These are phyloP conservation scores for Lentinula edodes DNA, from an alignment of 768 basidiomycete genomes.

Conservation along the genomic window DNA sequence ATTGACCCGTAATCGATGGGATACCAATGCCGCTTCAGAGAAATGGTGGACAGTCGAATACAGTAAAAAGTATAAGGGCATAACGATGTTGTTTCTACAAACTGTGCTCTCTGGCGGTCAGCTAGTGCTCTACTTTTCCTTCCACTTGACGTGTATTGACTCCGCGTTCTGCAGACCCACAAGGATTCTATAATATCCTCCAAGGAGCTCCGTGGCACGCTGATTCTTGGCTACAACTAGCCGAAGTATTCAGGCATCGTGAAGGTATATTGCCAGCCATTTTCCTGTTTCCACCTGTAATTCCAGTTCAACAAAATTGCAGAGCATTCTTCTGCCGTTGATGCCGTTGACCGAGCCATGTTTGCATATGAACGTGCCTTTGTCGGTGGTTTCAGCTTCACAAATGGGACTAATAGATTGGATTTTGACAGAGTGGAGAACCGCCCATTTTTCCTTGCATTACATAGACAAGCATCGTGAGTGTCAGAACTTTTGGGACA, in stretches of 20 bases:
- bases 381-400: conserved; percentile 81
- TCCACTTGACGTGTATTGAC: neutral
- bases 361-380: conserved; percentile 93
- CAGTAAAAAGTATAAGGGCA: conserved; percentile 75
- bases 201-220: conserved; percentile 84
- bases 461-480: conserved; percentile 80
- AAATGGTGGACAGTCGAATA: conserved; percentile 91
- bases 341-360: conserved; percentile 87
- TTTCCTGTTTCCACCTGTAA: neutral
- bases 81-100: conserved; percentile 75
- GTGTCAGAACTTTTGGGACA: conserved; percentile 18
- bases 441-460: conserved; percentile 83
- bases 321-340: conserved; percentile 83
- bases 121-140: conserved; percentile 16
- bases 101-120: conserved; percentile 78
- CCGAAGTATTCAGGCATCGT: conserved; percentile 80
- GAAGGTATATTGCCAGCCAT: conserved; percentile 52
- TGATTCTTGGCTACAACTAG: conserved; percentile 83
- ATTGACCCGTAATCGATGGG: conserved; percentile 32
- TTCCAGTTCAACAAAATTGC: neutral
- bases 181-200: conserved; percentile 73
- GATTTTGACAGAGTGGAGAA: conserved; percentile 92
- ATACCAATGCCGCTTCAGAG: conserved; percentile 39
- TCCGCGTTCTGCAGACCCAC: conserved; percentile 49
- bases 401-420: conserved; percentile 73